Evolutionary conservation across 768 basidiomycete species (phyloP).

Genomic region (Naganishia antarctica): DNA sequence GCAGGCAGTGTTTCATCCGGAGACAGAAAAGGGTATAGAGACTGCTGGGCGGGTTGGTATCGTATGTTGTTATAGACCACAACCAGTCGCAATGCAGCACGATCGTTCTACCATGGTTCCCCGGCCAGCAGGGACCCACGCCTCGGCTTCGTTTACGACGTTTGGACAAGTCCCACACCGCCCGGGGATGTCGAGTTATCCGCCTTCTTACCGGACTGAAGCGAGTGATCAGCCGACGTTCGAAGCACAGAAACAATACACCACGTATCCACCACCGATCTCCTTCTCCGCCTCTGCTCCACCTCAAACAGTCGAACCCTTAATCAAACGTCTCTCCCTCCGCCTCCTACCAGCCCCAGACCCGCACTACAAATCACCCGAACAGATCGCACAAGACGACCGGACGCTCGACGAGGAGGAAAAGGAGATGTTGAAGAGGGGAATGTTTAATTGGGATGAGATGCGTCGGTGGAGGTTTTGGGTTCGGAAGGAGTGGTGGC

Average conservation of each 20-base stretch:
- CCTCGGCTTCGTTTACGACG: no score
- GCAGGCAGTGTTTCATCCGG: no score
- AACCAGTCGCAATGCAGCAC: no score
- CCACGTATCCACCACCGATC: neutral
- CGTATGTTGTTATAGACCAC: no score
- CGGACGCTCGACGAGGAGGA: slow-evolving; percentile 36
- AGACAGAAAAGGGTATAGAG: no score
- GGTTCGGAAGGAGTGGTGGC: slow-evolving; percentile 45
- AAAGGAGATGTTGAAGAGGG: slow-evolving; percentile 38
- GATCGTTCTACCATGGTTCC: no score
- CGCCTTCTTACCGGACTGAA: neutral
- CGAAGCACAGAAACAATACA: neutral
- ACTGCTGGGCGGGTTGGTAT: no score
- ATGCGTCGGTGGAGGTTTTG: slow-evolving; percentile 44
- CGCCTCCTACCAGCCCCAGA: neutral
- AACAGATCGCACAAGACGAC: slow-evolving; percentile 20
- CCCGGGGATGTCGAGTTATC: neutral
- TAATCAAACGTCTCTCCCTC: slow-evolving; percentile 2
- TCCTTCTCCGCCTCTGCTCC: neutral
- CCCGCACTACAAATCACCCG: neutral
- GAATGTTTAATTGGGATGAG: slow-evolving; percentile 43
- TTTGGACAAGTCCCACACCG: no score
- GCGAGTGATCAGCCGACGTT: neutral
- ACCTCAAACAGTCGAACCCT: neutral
- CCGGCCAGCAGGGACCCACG: no score